A percentile compares a stretch with the other conserved stretches of the same genome.
Evolutionary conservation across 495 filamentous ascomycete species (phyloP).

Genomic region (Hypoxylon perforatum): DNA sequence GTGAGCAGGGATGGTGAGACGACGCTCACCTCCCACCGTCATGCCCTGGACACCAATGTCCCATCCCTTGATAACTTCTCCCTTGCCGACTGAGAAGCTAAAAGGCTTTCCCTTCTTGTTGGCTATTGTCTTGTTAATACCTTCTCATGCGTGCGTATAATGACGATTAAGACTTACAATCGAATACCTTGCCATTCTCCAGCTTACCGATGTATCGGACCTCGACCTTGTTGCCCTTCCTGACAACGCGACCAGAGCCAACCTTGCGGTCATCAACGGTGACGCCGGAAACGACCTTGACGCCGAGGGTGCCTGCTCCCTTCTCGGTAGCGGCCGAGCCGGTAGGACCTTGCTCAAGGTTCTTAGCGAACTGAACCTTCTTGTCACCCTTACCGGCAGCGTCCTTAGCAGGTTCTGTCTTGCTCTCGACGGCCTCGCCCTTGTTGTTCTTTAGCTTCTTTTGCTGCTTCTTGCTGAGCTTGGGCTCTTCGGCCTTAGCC

Average conservation of each 20-base stretch:
- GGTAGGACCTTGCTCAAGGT: slow-evolving; percentile 95
- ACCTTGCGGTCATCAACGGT: slow-evolving; percentile 95
- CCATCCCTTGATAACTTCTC: slow-evolving; percentile 99
- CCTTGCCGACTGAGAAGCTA: slow-evolving; percentile 89
- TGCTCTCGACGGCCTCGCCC: slow-evolving; percentile 77
- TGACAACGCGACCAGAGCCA: slow-evolving; percentile 81
- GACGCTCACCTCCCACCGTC: slow-evolving; percentile 90
- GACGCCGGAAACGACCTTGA: slow-evolving; percentile 85
- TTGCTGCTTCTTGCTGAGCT: slow-evolving; percentile 93
- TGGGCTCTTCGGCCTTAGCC: slow-evolving; percentile 68
- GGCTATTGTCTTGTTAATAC: slow-evolving; percentile 62
- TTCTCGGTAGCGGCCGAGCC: slow-evolving; percentile 62
- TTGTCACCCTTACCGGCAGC: slow-evolving; percentile 74
- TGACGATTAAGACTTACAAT: slow-evolving; percentile 67
- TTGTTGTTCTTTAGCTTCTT: slow-evolving; percentile 99
- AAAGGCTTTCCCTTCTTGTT: slow-evolving; percentile 99
- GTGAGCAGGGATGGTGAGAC: slow-evolving; percentile 85
- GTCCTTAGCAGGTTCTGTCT: slow-evolving; percentile 61
- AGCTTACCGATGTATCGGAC: slow-evolving; percentile 99
- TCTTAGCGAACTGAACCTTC: slow-evolving; percentile 99
- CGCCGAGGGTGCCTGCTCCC: slow-evolving; percentile 65
- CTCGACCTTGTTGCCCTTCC: slow-evolving; percentile 85
- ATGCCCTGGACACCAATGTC: slow-evolving; percentile 94
- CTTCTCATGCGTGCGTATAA: not conserved
- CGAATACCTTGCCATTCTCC: slow-evolving; percentile 90